Evolutionary conservation across 2,329 filamentous ascomycete genomes (phyloP).

Genomic region (Xylaria sp.): DNA sequence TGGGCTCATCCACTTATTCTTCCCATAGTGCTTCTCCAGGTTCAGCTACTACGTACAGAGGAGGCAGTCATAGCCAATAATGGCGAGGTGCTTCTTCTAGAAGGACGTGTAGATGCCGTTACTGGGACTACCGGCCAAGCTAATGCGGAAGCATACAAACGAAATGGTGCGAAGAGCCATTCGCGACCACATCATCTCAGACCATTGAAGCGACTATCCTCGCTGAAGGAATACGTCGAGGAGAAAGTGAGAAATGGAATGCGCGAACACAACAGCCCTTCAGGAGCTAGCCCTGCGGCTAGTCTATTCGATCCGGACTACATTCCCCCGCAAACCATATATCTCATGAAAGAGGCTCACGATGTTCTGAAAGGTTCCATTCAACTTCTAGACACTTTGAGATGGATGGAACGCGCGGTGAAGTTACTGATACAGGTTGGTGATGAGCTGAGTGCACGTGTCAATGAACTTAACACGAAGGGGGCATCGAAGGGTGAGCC

Average conservation of each 20-base stretch:
- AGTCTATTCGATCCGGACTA: slow-evolving; percentile 47
- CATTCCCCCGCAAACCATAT: slow-evolving; percentile 57
- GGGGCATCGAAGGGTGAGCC: slow-evolving; percentile 29
- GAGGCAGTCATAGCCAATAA: slow-evolving; percentile 58
- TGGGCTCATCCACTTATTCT: slow-evolving; percentile 60
- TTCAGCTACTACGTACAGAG: slow-evolving; percentile 58
- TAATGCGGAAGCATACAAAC: slow-evolving; percentile 42
- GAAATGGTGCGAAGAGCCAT: slow-evolving; percentile 32
- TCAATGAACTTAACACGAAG: slow-evolving; percentile 41
- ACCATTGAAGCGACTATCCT: slow-evolving; percentile 45
- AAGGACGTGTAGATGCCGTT: slow-evolving; percentile 56
- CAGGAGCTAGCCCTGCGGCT: slow-evolving; percentile 12
- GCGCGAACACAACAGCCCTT: slow-evolving; percentile 22
- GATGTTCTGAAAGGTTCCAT: slow-evolving; percentile 58
- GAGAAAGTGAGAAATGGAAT: slow-evolving; percentile 38
- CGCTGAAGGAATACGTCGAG: slow-evolving; percentile 44
- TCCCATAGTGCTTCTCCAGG: slow-evolving; percentile 58
- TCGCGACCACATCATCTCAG: slow-evolving; percentile 35
- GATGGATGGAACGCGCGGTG: slow-evolving; percentile 60
- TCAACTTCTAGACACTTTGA: slow-evolving; percentile 57
- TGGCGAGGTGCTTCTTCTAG: slow-evolving; percentile 54
- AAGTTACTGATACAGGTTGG: slow-evolving; percentile 57
- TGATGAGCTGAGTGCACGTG: slow-evolving; percentile 54
- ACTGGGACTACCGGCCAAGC: slow-evolving; percentile 50
- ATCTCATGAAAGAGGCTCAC: slow-evolving; percentile 60